Percentiles rank a stretch among this genome's conserved stretches.
Conservation (phyloP, 2,329 filamentous ascomycete species). For the Fragosphaeria purpurea region DNA sequence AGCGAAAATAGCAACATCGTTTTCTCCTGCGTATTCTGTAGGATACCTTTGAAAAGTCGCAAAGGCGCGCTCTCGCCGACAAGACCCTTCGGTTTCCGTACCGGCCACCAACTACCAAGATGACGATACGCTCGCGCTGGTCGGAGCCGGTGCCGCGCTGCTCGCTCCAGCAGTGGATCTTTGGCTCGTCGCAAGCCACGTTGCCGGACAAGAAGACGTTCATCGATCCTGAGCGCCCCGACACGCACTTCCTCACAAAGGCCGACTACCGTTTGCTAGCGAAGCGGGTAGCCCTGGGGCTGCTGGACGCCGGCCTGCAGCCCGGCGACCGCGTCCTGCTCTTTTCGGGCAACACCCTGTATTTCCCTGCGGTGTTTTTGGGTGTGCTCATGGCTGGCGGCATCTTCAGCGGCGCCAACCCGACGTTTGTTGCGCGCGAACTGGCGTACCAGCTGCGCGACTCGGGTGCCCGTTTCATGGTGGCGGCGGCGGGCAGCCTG, state of each 20-base stretch:
- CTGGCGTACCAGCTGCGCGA: constrained; percentile 67
- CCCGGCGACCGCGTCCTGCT: constrained; percentile 62
- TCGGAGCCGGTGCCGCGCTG: constrained; percentile 31
- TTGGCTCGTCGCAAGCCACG: constrained; percentile 34
- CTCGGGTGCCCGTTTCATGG: constrained; percentile 55
- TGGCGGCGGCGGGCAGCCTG: constrained; percentile 51
- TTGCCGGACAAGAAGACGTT: constrained; percentile 38
- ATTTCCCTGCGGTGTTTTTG: constrained; percentile 60
- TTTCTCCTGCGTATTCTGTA: too few relatives aligned
- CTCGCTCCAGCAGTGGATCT: constrained; percentile 47
- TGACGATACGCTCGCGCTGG: constrained; percentile 41
- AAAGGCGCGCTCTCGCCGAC: too few relatives aligned
- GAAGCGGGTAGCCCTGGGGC: constrained; percentile 61
- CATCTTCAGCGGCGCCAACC: constrained; percentile 56
- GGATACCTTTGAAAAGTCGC: too few relatives aligned
- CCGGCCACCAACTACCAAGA: constrained; percentile 13
- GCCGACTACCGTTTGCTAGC: constrained; percentile 57
- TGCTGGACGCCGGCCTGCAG: constrained; percentile 53
- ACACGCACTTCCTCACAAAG: constrained; percentile 56
- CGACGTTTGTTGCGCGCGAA: constrained; percentile 51
- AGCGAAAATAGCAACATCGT: too few relatives aligned
- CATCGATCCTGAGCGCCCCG: constrained; percentile 56
- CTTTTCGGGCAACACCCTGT: constrained; percentile 64
- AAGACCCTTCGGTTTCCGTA: too few relatives aligned
- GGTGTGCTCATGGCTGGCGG: constrained; percentile 70